Base-by-base conservation (phyloP, 257 asterid species). In the Fraxinus anomala region DNA sequence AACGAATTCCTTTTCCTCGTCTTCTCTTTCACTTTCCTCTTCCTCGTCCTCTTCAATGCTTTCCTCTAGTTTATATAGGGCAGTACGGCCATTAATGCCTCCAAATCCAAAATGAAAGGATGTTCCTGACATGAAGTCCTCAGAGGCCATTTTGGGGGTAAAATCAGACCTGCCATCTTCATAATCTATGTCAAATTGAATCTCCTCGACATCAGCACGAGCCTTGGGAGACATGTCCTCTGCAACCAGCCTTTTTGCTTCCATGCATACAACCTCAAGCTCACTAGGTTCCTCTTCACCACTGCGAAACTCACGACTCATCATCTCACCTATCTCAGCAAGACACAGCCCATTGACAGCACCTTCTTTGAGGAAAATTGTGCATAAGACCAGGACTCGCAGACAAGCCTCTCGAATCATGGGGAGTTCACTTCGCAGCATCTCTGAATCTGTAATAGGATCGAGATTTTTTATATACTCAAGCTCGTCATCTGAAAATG, bases 251-350 rank as follows among this genome's bases (percentile, higher is more conserved):
- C 86, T 87, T 54, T 91, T 86, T 34, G 98, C 98, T 85, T 95
- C 98, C 1, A 95, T 87, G 82, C 98, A 93, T 76, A 95, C 83
- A 79, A 89, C 81, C 86, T 95, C 99, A 23, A 95, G 96, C 86
- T 93, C 99, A 44, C 99, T 95, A 44, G 98, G 98, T 80, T 93
- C 99, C 85, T 95, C 99, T 56, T 92, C 99, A 2, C 94, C 96
- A 68, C 90, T 83, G 42, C 91, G 94, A 34, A 93, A 89, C 85
- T 89, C 98, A 82, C 98, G 76, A 68, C 94, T 96, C 99, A 96
- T 96, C 98, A 96, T 96, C 85, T 91, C 97, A 47, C 97, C 99
- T 72, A 96, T 93, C 90, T 96, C 98, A 67, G 98, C 92, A 77
- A 96, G 97, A 79, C 96, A 96, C 10, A 96, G 91, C 68, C 98